Conservation (phyloP, 805 yeast species). For the Hanseniaspora thailandica region DNA sequence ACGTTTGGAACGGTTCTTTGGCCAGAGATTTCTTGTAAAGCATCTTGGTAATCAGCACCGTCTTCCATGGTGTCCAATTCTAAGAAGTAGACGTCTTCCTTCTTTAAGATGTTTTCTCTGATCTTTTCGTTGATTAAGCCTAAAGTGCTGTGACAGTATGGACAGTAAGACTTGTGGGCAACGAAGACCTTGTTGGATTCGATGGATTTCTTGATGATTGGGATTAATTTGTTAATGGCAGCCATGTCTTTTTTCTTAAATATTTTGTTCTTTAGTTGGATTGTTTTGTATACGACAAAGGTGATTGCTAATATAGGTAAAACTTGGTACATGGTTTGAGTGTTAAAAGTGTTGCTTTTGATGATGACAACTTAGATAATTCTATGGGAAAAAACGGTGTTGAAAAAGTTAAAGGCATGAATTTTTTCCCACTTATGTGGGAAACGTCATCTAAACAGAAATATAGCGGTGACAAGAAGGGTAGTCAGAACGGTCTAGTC, state of each 20-base stretch:
- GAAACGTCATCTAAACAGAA: too few relatives aligned
- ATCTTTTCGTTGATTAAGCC: conserved; percentile 33
- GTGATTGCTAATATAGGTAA: conserved; percentile 1
- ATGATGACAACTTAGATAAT: too few relatives aligned
- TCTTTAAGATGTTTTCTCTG: conserved; percentile 31
- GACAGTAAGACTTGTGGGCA: conserved; percentile 72
- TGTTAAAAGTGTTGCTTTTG: too few relatives aligned
- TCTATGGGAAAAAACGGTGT: too few relatives aligned
- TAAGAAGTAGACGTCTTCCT: conserved; percentile 24
- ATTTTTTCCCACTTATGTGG: too few relatives aligned
- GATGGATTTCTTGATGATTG: conserved; percentile 54
- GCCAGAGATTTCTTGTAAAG: conserved; percentile 64
- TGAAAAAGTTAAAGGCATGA: too few relatives aligned
- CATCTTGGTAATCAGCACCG: conserved; percentile 72
- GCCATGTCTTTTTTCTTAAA: conserved; percentile 25
- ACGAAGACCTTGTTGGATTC: conserved; percentile 56
- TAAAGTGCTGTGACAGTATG: conserved; percentile 43
- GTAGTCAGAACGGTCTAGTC: too few relatives aligned
- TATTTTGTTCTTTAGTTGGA: not conserved
- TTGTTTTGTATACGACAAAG: not conserved
- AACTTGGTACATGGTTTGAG: conserved; percentile 5
- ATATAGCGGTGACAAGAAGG: too few relatives aligned
- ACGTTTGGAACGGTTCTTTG: conserved; percentile 91
- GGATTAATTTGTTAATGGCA: conserved; percentile 48
- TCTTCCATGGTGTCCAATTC: conserved; percentile 45